Evolutionary conservation across 371 early-diverging fungal genomes (phyloP), one percentile per base, ranked within the genome.

Genomic region (Capillidium heterosporum): DNA sequence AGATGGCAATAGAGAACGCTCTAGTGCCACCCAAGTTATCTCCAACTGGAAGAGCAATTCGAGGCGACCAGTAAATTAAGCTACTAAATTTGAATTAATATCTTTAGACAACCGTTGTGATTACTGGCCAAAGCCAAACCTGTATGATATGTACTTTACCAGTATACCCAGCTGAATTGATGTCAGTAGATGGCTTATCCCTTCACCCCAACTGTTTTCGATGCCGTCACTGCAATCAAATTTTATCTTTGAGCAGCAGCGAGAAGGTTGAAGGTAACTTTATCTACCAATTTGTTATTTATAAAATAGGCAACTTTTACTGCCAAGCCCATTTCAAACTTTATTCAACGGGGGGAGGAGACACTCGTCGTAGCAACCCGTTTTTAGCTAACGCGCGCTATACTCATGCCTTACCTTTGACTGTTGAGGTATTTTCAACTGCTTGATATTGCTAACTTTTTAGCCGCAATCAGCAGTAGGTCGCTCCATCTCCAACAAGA

Each of bases 131-230:
- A 40, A 53, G 53, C 35, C 31, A 31, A 53, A 39, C 11, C 39
- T 53, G 53, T 40, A 35, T 39, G 11, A 29, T 53, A 7, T 53
- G 53, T 53, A 10, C 21, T 21, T 24, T 39, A 21, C 53, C 53
- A n/a, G 53, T 53, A 21, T 53, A 53, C 29, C 53, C 53, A 28
- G 53, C 32, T 31, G 53, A 53, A 40, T 39, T 27, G 15, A 35
- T 31, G 31, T 39, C 29, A 23, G 53, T 53, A 11, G 53, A 53
- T 53, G 19, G 35, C 17, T n/a, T 17, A 32, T 53, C 53, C 17
- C 39, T 53, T 19, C 53, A 53, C 23, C 53, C 53, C 3, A 53
- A 53, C 26, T 53, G 53, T 39, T 53, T 53, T 39, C 53, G 53
- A 17, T 53, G 53, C 26, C 53, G 41, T 39, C 53, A 53, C 26